phyloP scores from a whole-genome alignment of 208 protist species.

The Acanthamoeba lenticulata region DNA sequence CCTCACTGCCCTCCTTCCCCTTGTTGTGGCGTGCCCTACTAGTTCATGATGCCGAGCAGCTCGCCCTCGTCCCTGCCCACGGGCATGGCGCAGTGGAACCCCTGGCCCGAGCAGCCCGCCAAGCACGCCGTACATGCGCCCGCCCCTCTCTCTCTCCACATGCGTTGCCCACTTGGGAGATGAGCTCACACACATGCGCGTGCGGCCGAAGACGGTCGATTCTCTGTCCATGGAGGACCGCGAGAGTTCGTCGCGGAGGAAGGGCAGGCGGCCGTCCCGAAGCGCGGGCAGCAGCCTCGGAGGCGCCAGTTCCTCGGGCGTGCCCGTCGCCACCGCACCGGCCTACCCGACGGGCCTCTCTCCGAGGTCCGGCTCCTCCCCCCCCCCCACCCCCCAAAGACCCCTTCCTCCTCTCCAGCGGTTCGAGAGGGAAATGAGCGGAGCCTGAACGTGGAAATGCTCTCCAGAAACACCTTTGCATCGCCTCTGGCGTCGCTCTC shows the following conservation, averaged over 20 bases:
- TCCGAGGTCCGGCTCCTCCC: background rate
- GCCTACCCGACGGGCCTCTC: background rate
- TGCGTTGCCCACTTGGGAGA: background rate
- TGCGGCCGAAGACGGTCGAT: background rate
- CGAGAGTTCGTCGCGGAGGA: background rate
- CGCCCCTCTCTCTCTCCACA: background rate
- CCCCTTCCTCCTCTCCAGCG: background rate
- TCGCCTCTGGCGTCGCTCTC: constrained; percentile 9
- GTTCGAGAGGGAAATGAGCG: background rate
- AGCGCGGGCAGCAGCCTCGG: background rate
- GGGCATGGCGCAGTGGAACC: constrained; percentile 36
- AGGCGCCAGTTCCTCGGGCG: too few species aligned
- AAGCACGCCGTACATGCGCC: background rate
- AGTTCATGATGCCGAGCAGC: constrained; percentile 49
- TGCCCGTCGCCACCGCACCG: background rate
- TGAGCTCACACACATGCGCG: background rate
- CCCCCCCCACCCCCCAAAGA: background rate
- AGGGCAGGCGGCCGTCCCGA: background rate
- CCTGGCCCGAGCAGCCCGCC: background rate
- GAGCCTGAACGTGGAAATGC: background rate
- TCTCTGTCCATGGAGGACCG: background rate
- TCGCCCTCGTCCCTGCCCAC: constrained; percentile 39
- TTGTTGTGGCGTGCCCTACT: background rate
- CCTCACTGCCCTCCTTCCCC: background rate
- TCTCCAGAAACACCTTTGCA: background rate